Base-by-base conservation (phyloP, 2,329 filamentous ascomycete species). In the Colletotrichum sp. region DNA sequence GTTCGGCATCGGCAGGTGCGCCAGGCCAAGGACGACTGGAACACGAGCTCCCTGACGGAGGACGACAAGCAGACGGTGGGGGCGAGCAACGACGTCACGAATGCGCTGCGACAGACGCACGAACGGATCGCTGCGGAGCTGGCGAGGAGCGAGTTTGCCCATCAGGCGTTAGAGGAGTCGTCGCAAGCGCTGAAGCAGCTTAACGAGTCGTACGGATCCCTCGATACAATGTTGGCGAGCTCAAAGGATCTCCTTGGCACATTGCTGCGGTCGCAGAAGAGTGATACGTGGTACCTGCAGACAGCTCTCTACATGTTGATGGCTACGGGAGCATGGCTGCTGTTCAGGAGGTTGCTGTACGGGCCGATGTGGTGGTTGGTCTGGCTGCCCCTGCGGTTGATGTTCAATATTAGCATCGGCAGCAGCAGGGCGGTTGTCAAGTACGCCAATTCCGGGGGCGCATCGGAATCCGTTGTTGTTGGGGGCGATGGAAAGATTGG, bases 221-320 rank as follows among this genome's bases (percentile, higher is more conserved):
- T 98, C 7, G 95, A 96, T 78, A 90, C 90, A 15, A 89, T 98
- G 80, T 88, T 99, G 47, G 88, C 90, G 4, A 93, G 90, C 70
- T 96, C 94, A 59, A 90, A 91, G 76, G 92, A 92, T 69, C 87
- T 99, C 21, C 90, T 98, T 9, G 91, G 91, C 8, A 95, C 94
- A 21, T 87, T 99, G 59, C 86, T 98, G 61, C 91, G 91, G 75
- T 97, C 94, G 76, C 95, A 97, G 81, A 99, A 99, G 88, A 97
- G 93, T 77, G 97, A 99, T 81, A 98, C 96, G 4, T 99, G 97
- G 97, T 99, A 99, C 82, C 90, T 99, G 38, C 94, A 97, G 84
- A 97, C 94, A 47, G 92, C 96, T 3, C 92, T 98, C 77, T 97
- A 96, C 81, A 88, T 98, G 78, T 89, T 98, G 18, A 80, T 93